Conservation (phyloP, 148 eudicot genomes). For the Vaccinium darrowii region DNA sequence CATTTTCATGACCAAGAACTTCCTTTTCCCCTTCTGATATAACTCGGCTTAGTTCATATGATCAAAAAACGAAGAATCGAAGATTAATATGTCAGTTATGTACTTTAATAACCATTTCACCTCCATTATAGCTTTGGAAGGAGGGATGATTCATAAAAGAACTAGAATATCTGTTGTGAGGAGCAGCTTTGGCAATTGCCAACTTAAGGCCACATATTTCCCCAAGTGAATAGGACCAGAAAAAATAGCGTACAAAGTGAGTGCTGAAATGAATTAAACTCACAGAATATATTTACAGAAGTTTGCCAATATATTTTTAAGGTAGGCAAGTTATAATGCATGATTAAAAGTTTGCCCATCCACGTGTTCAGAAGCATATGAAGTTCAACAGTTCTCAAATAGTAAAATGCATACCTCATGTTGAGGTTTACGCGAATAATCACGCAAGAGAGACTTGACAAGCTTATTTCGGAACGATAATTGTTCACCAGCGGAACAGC, state of each 20-base stretch:
- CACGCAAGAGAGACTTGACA: constrained; percentile 67
- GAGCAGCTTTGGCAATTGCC: neutral
- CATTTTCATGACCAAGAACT: neutral
- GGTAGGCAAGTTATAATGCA: neutral
- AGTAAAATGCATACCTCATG: constrained; percentile 57
- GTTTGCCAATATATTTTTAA: neutral
- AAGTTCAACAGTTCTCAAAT: constrained; percentile 8
- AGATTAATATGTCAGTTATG: neutral
- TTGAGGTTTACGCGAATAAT: constrained; percentile 60
- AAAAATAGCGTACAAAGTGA: constrained; percentile 8
- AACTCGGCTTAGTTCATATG: neutral
- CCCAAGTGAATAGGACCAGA: constrained; percentile 1
- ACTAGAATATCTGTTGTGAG: neutral
- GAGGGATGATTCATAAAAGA: neutral
- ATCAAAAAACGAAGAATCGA: neutral
- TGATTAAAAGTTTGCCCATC: neutral
- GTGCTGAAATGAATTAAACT: neutral
- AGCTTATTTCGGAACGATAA: constrained; percentile 59
- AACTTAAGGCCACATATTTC: neutral
- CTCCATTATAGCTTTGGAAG: neutral
- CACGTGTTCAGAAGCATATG: neutral
- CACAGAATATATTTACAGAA: neutral
- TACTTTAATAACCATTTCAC: neutral
- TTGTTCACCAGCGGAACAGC: constrained; percentile 29
- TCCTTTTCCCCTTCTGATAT: constrained; percentile 3